A percentile compares a stretch with the other conserved stretches of the same genome.
phyloP scores from a whole-genome alignment of 2,329 filamentous ascomycete genomes.

The Rhynchosporium secalis region DNA sequence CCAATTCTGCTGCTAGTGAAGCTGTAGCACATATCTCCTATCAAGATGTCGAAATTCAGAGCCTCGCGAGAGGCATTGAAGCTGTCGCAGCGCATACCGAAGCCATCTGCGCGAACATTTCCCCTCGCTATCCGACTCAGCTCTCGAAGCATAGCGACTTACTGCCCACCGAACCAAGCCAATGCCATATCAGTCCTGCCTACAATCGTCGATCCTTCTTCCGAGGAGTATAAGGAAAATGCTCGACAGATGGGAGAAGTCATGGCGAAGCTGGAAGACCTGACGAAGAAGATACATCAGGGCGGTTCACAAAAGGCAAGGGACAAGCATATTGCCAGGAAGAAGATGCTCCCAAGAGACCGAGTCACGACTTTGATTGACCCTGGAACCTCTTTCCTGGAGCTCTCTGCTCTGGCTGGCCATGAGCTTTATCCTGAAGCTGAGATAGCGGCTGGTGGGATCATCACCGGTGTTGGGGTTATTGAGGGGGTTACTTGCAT shows the following conservation, averaged over 20 bases:
- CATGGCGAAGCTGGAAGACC: conserved; percentile 63
- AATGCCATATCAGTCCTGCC: conserved; percentile 79
- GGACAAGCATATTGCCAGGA: conserved; percentile 81
- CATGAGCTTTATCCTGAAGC: conserved; percentile 83
- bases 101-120: conserved; percentile 38
- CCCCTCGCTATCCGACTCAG: conserved; percentile 22
- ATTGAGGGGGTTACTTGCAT: conserved; percentile 90
- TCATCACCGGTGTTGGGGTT: conserved; percentile 88
- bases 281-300: conserved; percentile 70
- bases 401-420: conserved; percentile 89
- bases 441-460: conserved; percentile 84
- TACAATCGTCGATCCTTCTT: conserved; percentile 73
- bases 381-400: conserved; percentile 84
- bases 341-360: conserved; percentile 94
- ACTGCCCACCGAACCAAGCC: conserved; percentile 79
- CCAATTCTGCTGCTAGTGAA: conserved; percentile 2
- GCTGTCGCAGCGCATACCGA: conserved; percentile 47
- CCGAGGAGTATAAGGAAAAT: conserved; percentile 81
- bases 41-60: conserved; percentile 50
- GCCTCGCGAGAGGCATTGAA: conserved; percentile 48
- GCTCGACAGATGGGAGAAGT: conserved; percentile 73
- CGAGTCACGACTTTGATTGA: conserved; percentile 85
- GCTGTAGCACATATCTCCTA: conserved; percentile 15
- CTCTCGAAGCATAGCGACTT: conserved; percentile 59
- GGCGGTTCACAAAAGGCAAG: conserved; percentile 81